phyloP scores from a whole-genome alignment of 2,329 filamentous ascomycete genomes.

The Aspergillus sp. region DNA sequence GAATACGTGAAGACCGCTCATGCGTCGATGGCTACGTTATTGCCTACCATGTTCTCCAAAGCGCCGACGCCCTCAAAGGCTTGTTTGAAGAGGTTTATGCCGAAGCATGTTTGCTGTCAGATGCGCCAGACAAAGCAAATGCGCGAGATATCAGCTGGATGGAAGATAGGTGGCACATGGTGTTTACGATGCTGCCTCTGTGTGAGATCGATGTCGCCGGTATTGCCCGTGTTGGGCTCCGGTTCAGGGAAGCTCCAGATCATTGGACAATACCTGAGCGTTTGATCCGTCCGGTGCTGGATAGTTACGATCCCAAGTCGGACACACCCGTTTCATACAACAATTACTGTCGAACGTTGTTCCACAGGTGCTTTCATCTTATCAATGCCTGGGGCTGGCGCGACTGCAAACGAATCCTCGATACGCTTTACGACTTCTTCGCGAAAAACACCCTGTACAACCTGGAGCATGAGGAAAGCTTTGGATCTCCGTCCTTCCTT shows the following conservation, averaged over 20 bases:
- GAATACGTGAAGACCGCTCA: slow-evolving; percentile 46
- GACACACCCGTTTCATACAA: slow-evolving; percentile 49
- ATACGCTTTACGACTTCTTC: slow-evolving; percentile 60
- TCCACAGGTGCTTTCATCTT: slow-evolving; percentile 54
- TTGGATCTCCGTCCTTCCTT: slow-evolving; percentile 55
- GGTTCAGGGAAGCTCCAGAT: slow-evolving; percentile 40
- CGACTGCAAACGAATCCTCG: slow-evolving; percentile 54
- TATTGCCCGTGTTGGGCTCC: slow-evolving; percentile 41
- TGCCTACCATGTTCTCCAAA: slow-evolving; percentile 43
- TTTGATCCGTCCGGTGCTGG: slow-evolving; percentile 49
- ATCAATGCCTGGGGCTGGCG: slow-evolving; percentile 58
- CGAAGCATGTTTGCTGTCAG: slow-evolving; percentile 31
- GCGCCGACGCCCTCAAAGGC: slow-evolving; percentile 24
- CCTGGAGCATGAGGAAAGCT: slow-evolving; percentile 51
- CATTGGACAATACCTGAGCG: slow-evolving; percentile 52
- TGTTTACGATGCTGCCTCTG: slow-evolving; percentile 55
- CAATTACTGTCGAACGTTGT: slow-evolving; percentile 52
- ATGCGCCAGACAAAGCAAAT: slow-evolving; percentile 40
- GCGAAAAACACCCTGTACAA: slow-evolving; percentile 53
- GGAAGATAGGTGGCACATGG: slow-evolving; percentile 40
- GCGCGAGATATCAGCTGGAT: slow-evolving; percentile 27
- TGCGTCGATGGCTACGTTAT: slow-evolving; percentile 49
- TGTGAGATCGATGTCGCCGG: slow-evolving; percentile 53
- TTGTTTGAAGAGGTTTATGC: slow-evolving; percentile 46
- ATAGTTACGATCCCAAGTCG: slow-evolving; percentile 46